Percentiles rank a stretch among this genome's conserved stretches.
These are phyloP conservation scores for Eucalyptus cloeziana DNA, from an alignment of 345 rosid genomes.

Conservation along the genomic window DNA sequence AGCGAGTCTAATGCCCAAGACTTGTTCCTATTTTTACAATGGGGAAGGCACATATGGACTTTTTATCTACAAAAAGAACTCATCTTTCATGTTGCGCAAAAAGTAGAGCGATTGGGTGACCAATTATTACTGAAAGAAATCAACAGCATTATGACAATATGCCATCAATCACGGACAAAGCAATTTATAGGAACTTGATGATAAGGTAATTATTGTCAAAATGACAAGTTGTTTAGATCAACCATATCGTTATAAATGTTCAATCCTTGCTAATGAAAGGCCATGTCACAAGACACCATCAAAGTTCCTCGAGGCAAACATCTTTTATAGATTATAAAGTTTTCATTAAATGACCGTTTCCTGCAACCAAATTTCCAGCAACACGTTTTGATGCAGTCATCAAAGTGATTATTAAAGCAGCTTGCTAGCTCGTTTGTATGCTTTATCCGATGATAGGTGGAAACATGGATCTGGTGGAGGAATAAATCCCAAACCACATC, in stretches of 20 bases:
- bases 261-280: background rate
- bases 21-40: background rate
- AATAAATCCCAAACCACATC: background rate
- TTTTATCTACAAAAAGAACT: background rate
- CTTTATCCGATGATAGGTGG: background rate
- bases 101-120: background rate
- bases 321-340: background rate
- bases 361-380: background rate
- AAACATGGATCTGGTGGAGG: background rate
- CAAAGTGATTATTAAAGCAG: background rate
- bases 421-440: background rate
- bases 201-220: background rate
- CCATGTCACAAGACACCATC: background rate
- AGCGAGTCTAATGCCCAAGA: background rate
- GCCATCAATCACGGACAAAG: background rate
- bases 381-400: background rate
- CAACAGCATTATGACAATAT: background rate
- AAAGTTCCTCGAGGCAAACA: background rate
- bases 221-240: background rate
- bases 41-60: background rate
- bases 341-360: background rate
- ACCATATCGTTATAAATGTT: background rate
- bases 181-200: background rate
- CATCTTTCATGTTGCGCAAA: background rate
- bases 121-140: background rate